Conservation (phyloP, 73 alveolate species). For the Tetrahymena elliotti region DNA sequence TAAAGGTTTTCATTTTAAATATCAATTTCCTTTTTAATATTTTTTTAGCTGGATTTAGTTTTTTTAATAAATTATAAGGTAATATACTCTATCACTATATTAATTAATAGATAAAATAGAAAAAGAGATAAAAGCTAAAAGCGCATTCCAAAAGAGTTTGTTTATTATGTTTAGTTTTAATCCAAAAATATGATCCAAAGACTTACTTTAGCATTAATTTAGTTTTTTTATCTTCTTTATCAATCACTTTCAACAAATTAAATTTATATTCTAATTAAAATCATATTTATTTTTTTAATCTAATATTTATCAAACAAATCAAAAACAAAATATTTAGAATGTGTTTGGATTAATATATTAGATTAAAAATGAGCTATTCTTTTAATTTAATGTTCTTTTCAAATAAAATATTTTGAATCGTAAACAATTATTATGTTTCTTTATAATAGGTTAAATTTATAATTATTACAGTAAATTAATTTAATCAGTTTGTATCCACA, state of each 20-base stretch:
- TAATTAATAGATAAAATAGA: not conserved
- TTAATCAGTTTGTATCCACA: too few relatives aligned
- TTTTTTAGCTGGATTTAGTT: not conserved
- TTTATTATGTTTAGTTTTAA: too few relatives aligned
- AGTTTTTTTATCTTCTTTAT: not conserved
- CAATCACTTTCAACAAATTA: not conserved
- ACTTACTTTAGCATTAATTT: not conserved
- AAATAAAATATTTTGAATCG: too few relatives aligned
- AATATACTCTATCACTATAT: not conserved
- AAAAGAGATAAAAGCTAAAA: not conserved
- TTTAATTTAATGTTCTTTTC: too few relatives aligned
- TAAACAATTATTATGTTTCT: too few relatives aligned
- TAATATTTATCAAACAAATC: too few relatives aligned
- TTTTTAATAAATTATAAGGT: not conserved
- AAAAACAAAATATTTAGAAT: too few relatives aligned
- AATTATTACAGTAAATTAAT: too few relatives aligned
- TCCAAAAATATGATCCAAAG: not conserved
- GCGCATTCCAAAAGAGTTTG: not conserved
- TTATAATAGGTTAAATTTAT: too few relatives aligned
- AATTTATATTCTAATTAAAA: not conserved
- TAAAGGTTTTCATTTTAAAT: not conserved
- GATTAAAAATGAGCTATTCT: too few relatives aligned
- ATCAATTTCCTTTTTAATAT: not conserved
- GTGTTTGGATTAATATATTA: too few relatives aligned
- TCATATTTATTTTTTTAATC: too few relatives aligned